A percentile compares a stretch with the other conserved stretches of the same genome.
Evolutionary conservation across 208 protist species (phyloP).

Genomic region (Polymyxa betae): DNA sequence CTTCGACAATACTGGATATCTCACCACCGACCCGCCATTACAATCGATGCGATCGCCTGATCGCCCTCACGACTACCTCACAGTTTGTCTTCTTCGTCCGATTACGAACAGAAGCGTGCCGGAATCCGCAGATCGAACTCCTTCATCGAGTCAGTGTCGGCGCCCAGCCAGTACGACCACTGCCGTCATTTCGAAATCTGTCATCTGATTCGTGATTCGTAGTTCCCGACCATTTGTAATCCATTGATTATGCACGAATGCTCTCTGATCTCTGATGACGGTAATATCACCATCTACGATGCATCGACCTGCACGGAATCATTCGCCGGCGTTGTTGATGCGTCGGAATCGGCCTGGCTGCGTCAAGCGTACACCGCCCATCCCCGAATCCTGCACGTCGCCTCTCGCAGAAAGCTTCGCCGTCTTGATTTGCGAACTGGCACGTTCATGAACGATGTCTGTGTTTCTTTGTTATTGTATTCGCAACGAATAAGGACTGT

Average conservation of each 20-base stretch:
- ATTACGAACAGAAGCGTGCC: not conserved
- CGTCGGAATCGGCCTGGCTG: not conserved
- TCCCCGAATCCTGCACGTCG: constrained; percentile 3
- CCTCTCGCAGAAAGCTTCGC: not conserved
- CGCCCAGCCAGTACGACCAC: not conserved
- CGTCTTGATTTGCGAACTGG: not conserved
- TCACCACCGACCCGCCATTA: not conserved
- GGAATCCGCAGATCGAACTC: not conserved
- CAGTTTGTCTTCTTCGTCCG: not conserved
- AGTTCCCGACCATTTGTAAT: not conserved
- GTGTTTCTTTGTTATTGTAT: not conserved
- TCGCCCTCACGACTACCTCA: not conserved
- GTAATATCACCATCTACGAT: not conserved
- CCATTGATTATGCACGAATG: not conserved
- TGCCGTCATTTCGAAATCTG: not conserved
- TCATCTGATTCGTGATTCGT: not conserved
- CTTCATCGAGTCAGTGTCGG: not conserved
- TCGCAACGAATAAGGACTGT: not conserved
- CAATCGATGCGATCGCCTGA: not conserved
- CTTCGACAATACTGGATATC: not conserved
- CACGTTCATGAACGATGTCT: not conserved
- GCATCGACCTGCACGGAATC: not conserved
- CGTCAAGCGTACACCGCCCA: constrained; percentile 9
- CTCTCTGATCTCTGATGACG: not conserved
- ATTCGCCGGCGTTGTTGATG: not conserved